Base-by-base conservation (phyloP, 495 filamentous ascomycete genomes). In the Neurospora pannonica region DNA sequence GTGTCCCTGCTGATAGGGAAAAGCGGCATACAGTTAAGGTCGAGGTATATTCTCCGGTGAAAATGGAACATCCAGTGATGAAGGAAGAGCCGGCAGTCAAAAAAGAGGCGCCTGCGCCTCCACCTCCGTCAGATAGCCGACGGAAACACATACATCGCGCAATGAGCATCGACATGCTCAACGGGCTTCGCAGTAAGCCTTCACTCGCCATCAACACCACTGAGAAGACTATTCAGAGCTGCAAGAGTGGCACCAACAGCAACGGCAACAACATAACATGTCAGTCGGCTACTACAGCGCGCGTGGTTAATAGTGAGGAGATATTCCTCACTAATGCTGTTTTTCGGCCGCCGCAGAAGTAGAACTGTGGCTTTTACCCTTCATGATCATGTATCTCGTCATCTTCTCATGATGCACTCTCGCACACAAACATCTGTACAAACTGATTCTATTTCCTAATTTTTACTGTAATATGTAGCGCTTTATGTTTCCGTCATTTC, bases 241-340 rank as follows among this genome's bases (percentile, higher is more conserved):
- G 72, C 67, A 10, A 77, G 73, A 6, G 71, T 70, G 37, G 78
- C 38, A 36, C 60, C 43, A 28, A 28, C 70, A 8, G 7, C 69
- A 67, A 73, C n/a, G n/a, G n/a, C 19, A 21, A 75, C 24, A 38
- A 72, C 38, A 39, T 60, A 0, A 24, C 34, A 19, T 62, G 28
- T 42, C 36, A 71, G 62, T 75, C 70, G 77, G 73, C 71, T 73
- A 78, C 34, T 36, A 43, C 21, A 4, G 73, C 70, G 11, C 73
- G 70, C 36, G 36, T 48, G 11, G 21, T 75, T 3, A 76, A 62
- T 11, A 72, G 75, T 15, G 77, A 71, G 28, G 81, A 84, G 69
- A 24, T 86, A 17, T 84, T 84, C 62, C 81, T 87, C 36, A 85
- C 84, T 38, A 79, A 78, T 71, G 84, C 85, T 39, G 84, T 87